Conservation (phyloP, 2,329 filamentous ascomycete genomes). For the Alternaria alternata region DNA sequence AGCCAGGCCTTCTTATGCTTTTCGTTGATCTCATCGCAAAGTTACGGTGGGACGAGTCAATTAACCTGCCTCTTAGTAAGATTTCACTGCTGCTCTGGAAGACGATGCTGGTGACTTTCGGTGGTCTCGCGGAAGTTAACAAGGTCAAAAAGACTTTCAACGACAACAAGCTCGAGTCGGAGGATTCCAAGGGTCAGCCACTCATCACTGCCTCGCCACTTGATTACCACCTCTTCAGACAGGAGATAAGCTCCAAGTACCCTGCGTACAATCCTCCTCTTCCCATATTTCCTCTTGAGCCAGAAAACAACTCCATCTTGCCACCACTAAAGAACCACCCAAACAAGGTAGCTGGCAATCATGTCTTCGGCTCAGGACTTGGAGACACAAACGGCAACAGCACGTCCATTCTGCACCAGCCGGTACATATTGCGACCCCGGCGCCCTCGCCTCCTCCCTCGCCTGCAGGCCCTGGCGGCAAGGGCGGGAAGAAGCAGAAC, state of each 20-base stretch:
- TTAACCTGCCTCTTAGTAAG: constrained; percentile 64
- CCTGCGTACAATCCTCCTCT: constrained; percentile 92
- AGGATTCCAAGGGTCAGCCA: constrained; percentile 70
- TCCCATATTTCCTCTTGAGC: constrained; percentile 82
- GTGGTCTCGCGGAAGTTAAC: constrained; percentile 76
- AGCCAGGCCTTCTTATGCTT: constrained; percentile 73
- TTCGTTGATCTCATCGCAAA: constrained; percentile 68
- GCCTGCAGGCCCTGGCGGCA: constrained; percentile 81
- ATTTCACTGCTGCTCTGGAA: constrained; percentile 91
- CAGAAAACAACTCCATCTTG: constrained; percentile 88
- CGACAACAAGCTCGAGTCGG: constrained; percentile 63
- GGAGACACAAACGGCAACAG: constrained; percentile 56
- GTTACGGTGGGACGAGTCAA: constrained; percentile 65
- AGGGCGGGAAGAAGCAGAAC: constrained; percentile 97
- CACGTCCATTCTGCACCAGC: constrained; percentile 87
- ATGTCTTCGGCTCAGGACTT: constrained; percentile 62
- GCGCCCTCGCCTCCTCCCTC: constrained; percentile 95
- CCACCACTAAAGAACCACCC: constrained; percentile 83
- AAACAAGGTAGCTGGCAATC: constrained; percentile 58
- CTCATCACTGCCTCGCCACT: constrained; percentile 91
- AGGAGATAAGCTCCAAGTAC: constrained; percentile 97
- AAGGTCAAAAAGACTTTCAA: constrained; percentile 76
- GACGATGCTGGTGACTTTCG: constrained; percentile 83
- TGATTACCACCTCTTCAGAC: constrained; percentile 94
- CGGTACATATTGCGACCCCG: constrained; percentile 98